Conservation (phyloP, 495 filamentous ascomycete genomes). For the Daldinia decipiens region DNA sequence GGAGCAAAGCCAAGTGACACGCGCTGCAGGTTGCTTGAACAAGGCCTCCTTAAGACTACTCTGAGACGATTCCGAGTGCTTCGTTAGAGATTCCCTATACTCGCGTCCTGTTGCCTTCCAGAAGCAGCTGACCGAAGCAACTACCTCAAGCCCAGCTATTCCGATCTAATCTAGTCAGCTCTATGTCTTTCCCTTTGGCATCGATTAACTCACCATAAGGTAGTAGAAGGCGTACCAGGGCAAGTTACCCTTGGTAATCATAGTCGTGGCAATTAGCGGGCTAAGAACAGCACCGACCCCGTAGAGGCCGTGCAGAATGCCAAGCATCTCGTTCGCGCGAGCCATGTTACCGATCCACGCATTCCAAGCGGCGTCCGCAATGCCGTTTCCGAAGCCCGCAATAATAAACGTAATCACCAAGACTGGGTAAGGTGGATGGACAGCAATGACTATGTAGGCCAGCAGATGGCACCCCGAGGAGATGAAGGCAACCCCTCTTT, state of each 20-base stretch:
- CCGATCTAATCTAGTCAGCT: constrained; percentile 61
- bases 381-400: constrained; percentile 75
- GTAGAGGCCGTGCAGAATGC: constrained; percentile 78
- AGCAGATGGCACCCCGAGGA: constrained; percentile 71
- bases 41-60: constrained; percentile 66
- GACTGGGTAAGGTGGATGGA: constrained; percentile 78
- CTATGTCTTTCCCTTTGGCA: neutral
- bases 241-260: constrained; percentile 67
- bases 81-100: constrained; percentile 66
- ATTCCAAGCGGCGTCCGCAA: constrained; percentile 79
- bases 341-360: constrained; percentile 83
- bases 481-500: constrained; percentile 77
- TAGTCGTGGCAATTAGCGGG: constrained; percentile 79
- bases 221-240: constrained; percentile 76
- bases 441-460: constrained; percentile 72
- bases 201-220: constrained; percentile 55
- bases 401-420: constrained; percentile 77
- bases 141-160: constrained; percentile 69
- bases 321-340: constrained; percentile 74
- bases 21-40: constrained; percentile 50
- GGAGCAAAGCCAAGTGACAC: constrained; percentile 79
- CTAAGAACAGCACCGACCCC: constrained; percentile 79
- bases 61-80: constrained; percentile 33
- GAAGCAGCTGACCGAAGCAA: constrained; percentile 66
- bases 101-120: constrained; percentile 71